Evolutionary conservation across 805 yeast genomes (phyloP).

Genomic region (Candida hungchunana): DNA sequence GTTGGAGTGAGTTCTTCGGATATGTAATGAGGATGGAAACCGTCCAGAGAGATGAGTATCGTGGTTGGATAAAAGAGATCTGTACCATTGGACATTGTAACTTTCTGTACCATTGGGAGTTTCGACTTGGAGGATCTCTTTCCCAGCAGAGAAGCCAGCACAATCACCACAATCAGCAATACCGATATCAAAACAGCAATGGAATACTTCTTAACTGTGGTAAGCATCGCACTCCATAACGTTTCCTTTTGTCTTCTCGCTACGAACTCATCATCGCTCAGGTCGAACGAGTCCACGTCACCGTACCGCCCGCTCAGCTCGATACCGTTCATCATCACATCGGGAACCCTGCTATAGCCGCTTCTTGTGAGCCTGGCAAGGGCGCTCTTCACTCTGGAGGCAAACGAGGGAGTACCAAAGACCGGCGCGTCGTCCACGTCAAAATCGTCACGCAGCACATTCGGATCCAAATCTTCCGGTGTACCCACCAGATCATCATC

Average conservation of each 20-base stretch:
- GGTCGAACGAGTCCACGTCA: constrained; percentile 25
- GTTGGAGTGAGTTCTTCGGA: constrained; percentile 64
- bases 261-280: constrained; percentile 26
- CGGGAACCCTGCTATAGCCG: constrained; percentile 17
- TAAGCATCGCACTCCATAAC: background rate
- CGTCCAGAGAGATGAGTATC: constrained; percentile 74
- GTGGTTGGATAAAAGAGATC: constrained; percentile 59
- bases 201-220: constrained; percentile 6
- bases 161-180: constrained; percentile 15
- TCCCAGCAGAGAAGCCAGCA: constrained; percentile 19
- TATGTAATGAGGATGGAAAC: constrained; percentile 87
- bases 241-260: constrained; percentile 18
- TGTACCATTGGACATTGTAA: constrained; percentile 22
- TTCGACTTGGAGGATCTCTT: constrained; percentile 2
- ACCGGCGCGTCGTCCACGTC: constrained; percentile 15
- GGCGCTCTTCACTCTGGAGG: constrained; percentile 11
- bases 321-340: constrained; percentile 20
- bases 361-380: constrained; percentile 6
- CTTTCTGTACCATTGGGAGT: constrained; percentile 1
- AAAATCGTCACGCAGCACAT: constrained; percentile 25
- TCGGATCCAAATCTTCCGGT: constrained; percentile 22
- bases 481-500: constrained; percentile 30
- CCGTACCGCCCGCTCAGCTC: constrained; percentile 16
- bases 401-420: constrained; percentile 9
- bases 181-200: no score